These are phyloP conservation scores for Alternaria hordeiaustralica DNA, from an alignment of 2,329 filamentous ascomycete species.

Conservation along the genomic window DNA sequence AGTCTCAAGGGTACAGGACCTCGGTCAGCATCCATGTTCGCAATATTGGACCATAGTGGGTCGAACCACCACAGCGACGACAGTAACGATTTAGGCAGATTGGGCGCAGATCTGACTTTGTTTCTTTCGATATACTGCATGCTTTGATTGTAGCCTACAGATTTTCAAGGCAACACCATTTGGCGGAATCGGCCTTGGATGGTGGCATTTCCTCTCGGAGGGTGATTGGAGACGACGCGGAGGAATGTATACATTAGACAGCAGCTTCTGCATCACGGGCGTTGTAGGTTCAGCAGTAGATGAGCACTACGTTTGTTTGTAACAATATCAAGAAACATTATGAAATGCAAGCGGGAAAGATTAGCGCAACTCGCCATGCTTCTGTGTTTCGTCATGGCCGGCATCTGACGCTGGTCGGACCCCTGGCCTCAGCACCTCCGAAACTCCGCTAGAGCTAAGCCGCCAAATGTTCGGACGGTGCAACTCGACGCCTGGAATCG, in stretches of 20 bases:
- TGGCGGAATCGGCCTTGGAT: conserved; percentile 22
- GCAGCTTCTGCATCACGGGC: conserved; percentile 38
- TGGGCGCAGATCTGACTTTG: conserved; percentile 5
- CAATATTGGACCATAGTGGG: neutral
- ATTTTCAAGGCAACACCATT: neutral
- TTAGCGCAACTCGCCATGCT: neutral
- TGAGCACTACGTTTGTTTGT: conserved; percentile 20
- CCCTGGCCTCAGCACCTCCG: conserved; percentile 18
- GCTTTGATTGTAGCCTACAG: neutral
- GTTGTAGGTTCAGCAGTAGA: conserved; percentile 28
- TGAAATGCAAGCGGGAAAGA: neutral
- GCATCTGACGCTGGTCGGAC: conserved; percentile 5
- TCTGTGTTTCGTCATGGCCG: neutral
- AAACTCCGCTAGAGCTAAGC: conserved; percentile 18
- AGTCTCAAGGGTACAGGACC: conserved; percentile 1
- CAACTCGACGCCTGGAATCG: neutral
- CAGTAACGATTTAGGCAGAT: conserved; percentile 21
- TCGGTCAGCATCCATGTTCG: neutral
- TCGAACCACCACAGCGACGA: conserved; percentile 16
- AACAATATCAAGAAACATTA: conserved; percentile 14
- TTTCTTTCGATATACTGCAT: conserved; percentile 8
- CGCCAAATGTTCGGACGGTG: conserved; percentile 12
- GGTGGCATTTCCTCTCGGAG: conserved; percentile 16
- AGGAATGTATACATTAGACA: conserved; percentile 43
- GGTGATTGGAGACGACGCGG: conserved; percentile 25